Base-by-base conservation (phyloP, 805 yeast genomes). In the Naumovozyma castellii region DNA sequence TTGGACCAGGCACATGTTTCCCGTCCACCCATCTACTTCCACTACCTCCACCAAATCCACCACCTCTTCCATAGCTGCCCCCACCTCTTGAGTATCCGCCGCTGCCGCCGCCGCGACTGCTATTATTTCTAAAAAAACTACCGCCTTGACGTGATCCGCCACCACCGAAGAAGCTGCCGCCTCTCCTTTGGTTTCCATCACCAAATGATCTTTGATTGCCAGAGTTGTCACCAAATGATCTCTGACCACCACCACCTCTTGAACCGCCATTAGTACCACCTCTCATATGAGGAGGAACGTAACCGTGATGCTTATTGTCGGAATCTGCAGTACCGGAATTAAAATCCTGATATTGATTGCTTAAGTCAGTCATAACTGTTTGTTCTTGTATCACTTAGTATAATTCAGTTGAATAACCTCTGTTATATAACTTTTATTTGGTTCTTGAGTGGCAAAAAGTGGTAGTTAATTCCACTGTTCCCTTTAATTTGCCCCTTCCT, bases 1-100 rank as follows among this genome's bases (percentile, higher is more conserved):
- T 71, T 42, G 78, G 74, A 41, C 92, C 84, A 40, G 94, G 95
- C 49, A 76, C 70, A 62, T 90, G 97, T 57, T 74, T 76, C 51
- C 96, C 97, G 58, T 87, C 81, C 39, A 71, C 80, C 75, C 85
- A 90, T 48, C 73, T 72, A 50, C 97, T 97, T 46, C 64, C 59
- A 37, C 16, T 16, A 25, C 36, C 25, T 48, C 76, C 80, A 50
- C 82, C 81, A 30, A 69, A 67, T 49, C 69, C 66, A 36, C 62
- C 59, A 35, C 53, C 57, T 46, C 43, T 47, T 41, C 47, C 44
- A 37, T 38, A 45, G n/a, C n/a, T n/a, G n/a, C n/a, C n/a, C n/a
- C 27, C 10, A 22, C 27, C 27, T 22, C 27, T 22, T 22, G 6
- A 10, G 10, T 22, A 22, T 22, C 27, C 27, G 10, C 27, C n/a